These are phyloP conservation scores for Biscogniauxia marginata DNA, from an alignment of 2,329 filamentous ascomycete species.

Conservation along the genomic window DNA sequence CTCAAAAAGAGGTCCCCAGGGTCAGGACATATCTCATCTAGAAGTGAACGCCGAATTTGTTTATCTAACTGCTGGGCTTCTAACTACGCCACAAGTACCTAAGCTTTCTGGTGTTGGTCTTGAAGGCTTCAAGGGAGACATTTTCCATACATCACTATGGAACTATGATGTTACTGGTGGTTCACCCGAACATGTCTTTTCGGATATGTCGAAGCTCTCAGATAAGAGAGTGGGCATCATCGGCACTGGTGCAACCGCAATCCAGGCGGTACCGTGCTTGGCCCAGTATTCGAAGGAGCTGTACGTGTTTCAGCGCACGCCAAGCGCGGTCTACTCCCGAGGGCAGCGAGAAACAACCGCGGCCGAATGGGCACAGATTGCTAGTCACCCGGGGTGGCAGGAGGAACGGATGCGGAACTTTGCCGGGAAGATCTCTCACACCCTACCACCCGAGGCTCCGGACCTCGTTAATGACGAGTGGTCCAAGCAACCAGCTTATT, in stretches of 20 bases:
- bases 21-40: slow-evolving; percentile 25
- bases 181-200: slow-evolving; percentile 31
- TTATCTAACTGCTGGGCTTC: slow-evolving; percentile 37
- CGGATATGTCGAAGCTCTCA: slow-evolving; percentile 43
- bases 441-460: slow-evolving; percentile 30
- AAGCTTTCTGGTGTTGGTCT: slow-evolving; percentile 38
- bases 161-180: slow-evolving; percentile 44
- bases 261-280: slow-evolving; percentile 45
- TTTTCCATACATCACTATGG: slow-evolving; percentile 49
- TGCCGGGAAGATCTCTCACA: slow-evolving; percentile 36
- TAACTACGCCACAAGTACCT: slow-evolving; percentile 42
- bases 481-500: slow-evolving; percentile 40
- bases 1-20: slow-evolving; percentile 26
- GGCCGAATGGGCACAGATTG: slow-evolving; percentile 39
- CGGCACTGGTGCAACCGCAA: slow-evolving; percentile 49
- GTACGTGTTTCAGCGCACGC: slow-evolving; percentile 58
- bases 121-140: slow-evolving; percentile 39
- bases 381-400: slow-evolving; percentile 48
- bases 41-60: slow-evolving; percentile 41
- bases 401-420: slow-evolving; percentile 45
- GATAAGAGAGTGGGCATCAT: slow-evolving; percentile 48
- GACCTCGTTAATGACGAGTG: slow-evolving; percentile 52
- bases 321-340: slow-evolving; percentile 29
- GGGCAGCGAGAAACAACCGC: slow-evolving; percentile 33
- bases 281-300: slow-evolving; percentile 48